A percentile compares a stretch with the other conserved stretches of the same genome.
Conservation (phyloP, 2,329 filamentous ascomycete species). For the Xylaria sp. region DNA sequence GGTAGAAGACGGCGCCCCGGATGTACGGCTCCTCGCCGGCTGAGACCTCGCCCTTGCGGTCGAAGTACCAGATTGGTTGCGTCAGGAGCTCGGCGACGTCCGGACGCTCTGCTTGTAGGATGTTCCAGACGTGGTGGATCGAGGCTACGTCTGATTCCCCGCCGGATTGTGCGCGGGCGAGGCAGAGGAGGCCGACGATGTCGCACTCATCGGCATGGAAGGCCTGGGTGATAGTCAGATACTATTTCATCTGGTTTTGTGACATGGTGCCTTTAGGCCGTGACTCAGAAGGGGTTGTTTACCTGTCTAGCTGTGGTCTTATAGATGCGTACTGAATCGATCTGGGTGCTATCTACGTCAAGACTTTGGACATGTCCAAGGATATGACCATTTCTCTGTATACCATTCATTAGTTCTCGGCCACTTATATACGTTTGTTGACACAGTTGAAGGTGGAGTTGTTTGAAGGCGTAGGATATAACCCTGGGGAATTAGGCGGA, state of each 20-base stretch:
- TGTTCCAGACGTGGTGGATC: constrained; percentile 84
- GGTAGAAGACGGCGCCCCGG: constrained; percentile 77
- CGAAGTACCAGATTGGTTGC: constrained; percentile 88
- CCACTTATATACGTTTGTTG: neutral
- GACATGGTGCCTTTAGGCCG: neutral
- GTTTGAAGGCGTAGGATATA: neutral
- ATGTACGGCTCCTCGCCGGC: constrained; percentile 81
- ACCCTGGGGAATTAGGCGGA: neutral
- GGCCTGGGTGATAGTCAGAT: constrained; percentile 40
- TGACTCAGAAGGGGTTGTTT: neutral
- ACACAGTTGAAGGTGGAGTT: neutral
- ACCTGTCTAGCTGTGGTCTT: constrained; percentile 86
- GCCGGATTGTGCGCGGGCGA: constrained; percentile 80
- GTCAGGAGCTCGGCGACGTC: constrained; percentile 82
- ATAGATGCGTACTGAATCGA: constrained; percentile 90
- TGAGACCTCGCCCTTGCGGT: constrained; percentile 86
- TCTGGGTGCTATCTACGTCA: constrained; percentile 82
- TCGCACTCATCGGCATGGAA: constrained; percentile 88
- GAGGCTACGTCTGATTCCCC: constrained; percentile 86
- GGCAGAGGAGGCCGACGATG: constrained; percentile 84
- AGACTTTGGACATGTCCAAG: constrained; percentile 91
- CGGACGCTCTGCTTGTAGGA: constrained; percentile 77
- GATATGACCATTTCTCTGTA: constrained; percentile 71
- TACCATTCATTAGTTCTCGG: constrained; percentile 20
- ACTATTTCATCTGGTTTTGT: neutral